Base-by-base conservation (phyloP, 345 rosid species). In the Gossypium arboreum region DNA sequence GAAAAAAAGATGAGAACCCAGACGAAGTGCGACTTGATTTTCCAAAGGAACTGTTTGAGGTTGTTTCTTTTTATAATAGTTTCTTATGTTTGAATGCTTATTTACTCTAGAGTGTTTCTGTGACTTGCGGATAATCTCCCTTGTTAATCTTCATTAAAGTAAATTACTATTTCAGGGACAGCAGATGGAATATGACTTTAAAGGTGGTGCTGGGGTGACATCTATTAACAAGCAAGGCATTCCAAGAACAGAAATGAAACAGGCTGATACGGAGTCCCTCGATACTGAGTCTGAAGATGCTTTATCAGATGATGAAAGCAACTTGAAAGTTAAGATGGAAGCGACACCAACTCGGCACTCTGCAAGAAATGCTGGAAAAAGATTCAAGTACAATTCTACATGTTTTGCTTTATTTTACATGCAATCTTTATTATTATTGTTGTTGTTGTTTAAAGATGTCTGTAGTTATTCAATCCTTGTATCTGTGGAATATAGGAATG, bases 1-100 rank as follows among this genome's bases (percentile, higher is more conserved):
- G 98, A 48, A 90, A 81, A 24, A 86, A 87, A 80, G 96, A 92
- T 25, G 92, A 94, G n/a, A 94, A 92, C 71, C 98, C 93, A 0
- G 91, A 90, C 48, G 98, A 94, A 87, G 85, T 77, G 0, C 83
- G 80, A 4, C 92, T 94, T 67, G 91, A 90, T 27, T 91, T 94
- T 76, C 98, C 97, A 39, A 78, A 89, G 76, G 95, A 90, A 70
- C 56, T 92, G 34, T 74, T 79, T 80, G 84, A 88, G 98, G 97
- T 92, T 84, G 71, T 59, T 83, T 75, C 72, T 56, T 59, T 54
- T 6, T 24, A 12, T 29, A 3, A n/a, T 74, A 15, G 55, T 65
- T 61, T 41, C 22, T 25, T 60, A 76, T 51, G 58, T 62, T 70
- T 24, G 64, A 16, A 71, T 48, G 22, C 25, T 16, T 5, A 3